A percentile compares a stretch with the other conserved stretches of the same genome.
Conservation (phyloP, 805 yeast species). For the Torulaspora delbrueckii region DNA sequence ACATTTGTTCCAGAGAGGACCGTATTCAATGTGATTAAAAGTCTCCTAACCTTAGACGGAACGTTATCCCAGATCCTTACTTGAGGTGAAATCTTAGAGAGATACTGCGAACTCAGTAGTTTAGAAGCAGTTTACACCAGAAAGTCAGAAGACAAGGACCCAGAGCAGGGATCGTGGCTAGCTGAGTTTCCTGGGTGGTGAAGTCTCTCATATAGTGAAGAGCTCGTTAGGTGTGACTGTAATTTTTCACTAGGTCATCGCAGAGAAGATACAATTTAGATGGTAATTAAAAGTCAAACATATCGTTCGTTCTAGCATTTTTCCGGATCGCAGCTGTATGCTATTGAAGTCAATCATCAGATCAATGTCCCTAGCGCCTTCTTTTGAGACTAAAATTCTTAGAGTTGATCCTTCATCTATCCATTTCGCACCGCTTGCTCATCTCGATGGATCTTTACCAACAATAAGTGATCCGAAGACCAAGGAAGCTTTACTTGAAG, state of each 20-base stretch:
- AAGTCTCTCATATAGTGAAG: no score
- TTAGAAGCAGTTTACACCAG: neutral
- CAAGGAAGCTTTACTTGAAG: constrained; percentile 45
- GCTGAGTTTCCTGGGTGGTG: no score
- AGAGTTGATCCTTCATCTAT: constrained; percentile 53
- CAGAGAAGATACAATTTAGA: neutral
- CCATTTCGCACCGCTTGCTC: constrained; percentile 38
- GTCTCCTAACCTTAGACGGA: no score
- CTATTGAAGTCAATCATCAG: constrained; percentile 6
- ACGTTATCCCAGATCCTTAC: no score
- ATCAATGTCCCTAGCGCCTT: constrained; percentile 7
- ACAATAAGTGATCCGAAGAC: constrained; percentile 51
- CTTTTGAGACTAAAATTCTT: constrained; percentile 42
- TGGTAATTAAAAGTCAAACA: neutral
- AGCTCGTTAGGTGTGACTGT: constrained; percentile 9
- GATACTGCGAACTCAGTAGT: no score
- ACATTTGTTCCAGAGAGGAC: no score
- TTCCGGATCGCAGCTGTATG: constrained; percentile 1
- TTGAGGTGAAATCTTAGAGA: no score
- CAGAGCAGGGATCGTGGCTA: no score
- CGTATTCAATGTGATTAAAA: no score
- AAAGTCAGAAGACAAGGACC: no score
- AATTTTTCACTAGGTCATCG: constrained; percentile 14
- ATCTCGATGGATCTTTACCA: constrained; percentile 40
- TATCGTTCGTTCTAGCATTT: neutral